Conservation (phyloP, 345 rosid genomes). For the Toxicodendron radicans region DNA sequence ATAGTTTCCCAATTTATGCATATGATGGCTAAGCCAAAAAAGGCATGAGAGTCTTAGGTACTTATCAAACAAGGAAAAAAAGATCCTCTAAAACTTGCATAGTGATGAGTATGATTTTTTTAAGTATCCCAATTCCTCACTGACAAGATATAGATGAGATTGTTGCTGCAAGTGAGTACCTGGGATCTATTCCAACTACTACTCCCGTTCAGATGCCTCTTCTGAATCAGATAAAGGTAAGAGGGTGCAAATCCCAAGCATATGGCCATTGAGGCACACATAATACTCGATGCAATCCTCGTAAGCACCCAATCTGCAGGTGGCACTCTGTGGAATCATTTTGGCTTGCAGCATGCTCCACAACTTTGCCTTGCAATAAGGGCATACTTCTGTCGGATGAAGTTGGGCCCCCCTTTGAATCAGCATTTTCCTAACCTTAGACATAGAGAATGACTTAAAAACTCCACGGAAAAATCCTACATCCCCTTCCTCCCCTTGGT, state of each 20-base stretch:
- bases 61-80: neutral
- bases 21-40: neutral
- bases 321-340: slow-evolving; percentile 95
- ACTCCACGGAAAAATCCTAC: slow-evolving; percentile 96
- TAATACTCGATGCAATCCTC: slow-evolving; percentile 86
- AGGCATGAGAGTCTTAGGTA: neutral
- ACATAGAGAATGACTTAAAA: slow-evolving; percentile 76
- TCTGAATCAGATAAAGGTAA: slow-evolving; percentile 92
- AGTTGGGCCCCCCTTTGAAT: slow-evolving; percentile 60
- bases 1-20: neutral
- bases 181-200: slow-evolving; percentile 27
- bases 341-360: slow-evolving; percentile 96
- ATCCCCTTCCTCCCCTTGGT: slow-evolving; percentile 96
- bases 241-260: slow-evolving; percentile 91
- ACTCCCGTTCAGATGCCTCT: slow-evolving; percentile 66
- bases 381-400: slow-evolving; percentile 87
- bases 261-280: slow-evolving; percentile 96
- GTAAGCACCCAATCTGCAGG: slow-evolving; percentile 89
- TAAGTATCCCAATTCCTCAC: neutral
- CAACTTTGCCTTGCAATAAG: slow-evolving; percentile 88
- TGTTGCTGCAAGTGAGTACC: slow-evolving; percentile 23
- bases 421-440: slow-evolving; percentile 78
- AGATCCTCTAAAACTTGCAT: neutral
- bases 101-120: neutral
- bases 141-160: neutral